Conservation (phyloP, 192 early-diverging fungal species). For the Rhizophagus sp. region DNA sequence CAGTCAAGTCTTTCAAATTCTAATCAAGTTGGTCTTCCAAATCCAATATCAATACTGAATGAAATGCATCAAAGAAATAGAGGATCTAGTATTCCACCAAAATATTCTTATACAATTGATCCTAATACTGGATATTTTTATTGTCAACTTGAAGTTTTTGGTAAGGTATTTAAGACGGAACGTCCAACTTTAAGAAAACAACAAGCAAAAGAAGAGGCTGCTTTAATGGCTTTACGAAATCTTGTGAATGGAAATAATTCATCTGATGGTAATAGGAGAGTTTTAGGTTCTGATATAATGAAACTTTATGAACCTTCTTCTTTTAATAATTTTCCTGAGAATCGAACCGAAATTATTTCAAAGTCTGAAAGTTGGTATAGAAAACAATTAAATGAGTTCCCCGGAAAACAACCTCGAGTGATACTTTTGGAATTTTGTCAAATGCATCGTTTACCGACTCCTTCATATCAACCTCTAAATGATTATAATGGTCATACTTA, state of each 20-base stretch:
- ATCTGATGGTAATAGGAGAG: background rate
- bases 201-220: slow-evolving; percentile 16
- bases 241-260: background rate
- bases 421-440: slow-evolving; percentile 11
- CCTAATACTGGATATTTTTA: background rate
- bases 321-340: background rate
- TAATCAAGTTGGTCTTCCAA: background rate
- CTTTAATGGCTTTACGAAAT: background rate
- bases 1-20: no score
- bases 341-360: background rate
- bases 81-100: background rate
- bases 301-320: background rate
- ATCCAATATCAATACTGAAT: slow-evolving; percentile 20
- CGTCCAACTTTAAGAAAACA: background rate
- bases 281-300: background rate
- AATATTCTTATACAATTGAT: background rate
- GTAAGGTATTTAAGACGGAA: background rate
- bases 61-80: slow-evolving; percentile 1
- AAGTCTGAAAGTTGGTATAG: slow-evolving; percentile 1
- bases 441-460: slow-evolving; percentile 5
- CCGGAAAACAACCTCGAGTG: slow-evolving; percentile 5
- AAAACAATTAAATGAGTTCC: background rate
- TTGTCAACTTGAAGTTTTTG: slow-evolving; percentile 17
- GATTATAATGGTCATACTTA: background rate
- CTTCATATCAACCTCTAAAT: background rate